A percentile compares a stretch with the other conserved stretches of the same genome.
phyloP scores from a whole-genome alignment of 2,329 filamentous ascomycete genomes.

The Orbilia javanica region DNA sequence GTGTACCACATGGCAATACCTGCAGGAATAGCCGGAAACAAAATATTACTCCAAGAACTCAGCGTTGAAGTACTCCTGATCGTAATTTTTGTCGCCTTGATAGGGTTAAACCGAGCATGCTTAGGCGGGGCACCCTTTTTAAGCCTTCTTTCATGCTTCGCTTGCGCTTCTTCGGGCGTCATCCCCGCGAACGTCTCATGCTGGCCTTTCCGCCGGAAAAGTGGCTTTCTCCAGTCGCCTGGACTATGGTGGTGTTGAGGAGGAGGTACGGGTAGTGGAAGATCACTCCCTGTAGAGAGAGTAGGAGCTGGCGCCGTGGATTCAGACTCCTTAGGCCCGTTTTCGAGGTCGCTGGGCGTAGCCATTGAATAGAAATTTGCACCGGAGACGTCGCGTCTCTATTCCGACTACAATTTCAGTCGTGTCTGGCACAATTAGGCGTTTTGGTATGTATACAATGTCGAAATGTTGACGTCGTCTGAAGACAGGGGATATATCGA shows the following conservation, averaged over 20 bases:
- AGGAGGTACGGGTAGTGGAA: not conserved
- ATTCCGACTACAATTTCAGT: not conserved
- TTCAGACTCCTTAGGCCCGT: conserved; percentile 12
- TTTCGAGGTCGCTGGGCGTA: conserved; percentile 42
- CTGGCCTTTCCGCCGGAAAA: conserved; percentile 40
- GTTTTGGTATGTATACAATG: not conserved
- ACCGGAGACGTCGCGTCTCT: not conserved
- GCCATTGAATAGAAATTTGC: conserved; percentile 18
- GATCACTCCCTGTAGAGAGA: not conserved
- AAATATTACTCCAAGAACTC: conserved; percentile 48
- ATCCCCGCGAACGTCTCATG: conserved; percentile 38
- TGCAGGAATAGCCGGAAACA: conserved; percentile 45
- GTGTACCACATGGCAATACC: conserved; percentile 48
- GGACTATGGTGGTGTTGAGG: conserved; percentile 9
- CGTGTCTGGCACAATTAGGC: not conserved
- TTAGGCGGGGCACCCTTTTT: conserved; percentile 28
- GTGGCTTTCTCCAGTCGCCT: conserved; percentile 39
- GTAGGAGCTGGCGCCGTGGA: not conserved
- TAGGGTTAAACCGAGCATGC: conserved; percentile 35
- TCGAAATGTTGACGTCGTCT: not conserved
- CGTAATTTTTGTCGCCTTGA: conserved; percentile 44
- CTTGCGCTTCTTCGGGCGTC: conserved; percentile 29
- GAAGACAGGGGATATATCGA: not conserved
- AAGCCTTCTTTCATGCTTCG: conserved; percentile 33
- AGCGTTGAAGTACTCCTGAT: conserved; percentile 45